phyloP scores from a whole-genome alignment of 768 basidiomycete species.

The Paxillus ammoniavirescens region DNA sequence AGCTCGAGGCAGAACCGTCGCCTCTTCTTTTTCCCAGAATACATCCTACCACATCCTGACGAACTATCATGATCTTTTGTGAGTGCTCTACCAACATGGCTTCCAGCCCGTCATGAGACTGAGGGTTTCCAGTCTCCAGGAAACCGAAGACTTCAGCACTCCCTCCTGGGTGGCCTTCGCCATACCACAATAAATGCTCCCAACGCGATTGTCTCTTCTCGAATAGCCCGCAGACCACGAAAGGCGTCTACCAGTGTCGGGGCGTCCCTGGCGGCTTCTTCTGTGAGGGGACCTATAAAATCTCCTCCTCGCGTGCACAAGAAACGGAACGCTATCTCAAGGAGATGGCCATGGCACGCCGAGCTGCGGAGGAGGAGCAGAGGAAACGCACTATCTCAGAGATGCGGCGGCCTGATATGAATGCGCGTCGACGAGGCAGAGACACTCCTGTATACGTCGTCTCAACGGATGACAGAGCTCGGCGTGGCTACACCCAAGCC shows the following conservation, averaged over 20 bases:
- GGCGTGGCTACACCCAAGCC: slow-evolving; percentile 3
- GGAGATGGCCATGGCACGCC: slow-evolving; percentile 22
- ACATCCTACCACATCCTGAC: slow-evolving; percentile 11
- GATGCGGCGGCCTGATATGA: slow-evolving; percentile 23
- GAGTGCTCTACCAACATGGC: slow-evolving; percentile 10
- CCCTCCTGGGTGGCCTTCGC: slow-evolving; percentile 36
- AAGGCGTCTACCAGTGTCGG: slow-evolving; percentile 33
- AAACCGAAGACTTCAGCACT: slow-evolving; percentile 28
- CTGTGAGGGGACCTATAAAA: slow-evolving; percentile 34
- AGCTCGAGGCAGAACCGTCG: slow-evolving; percentile 13
- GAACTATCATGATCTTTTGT: slow-evolving; percentile 28
- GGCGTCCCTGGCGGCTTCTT: slow-evolving; percentile 34
- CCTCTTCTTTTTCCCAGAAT: slow-evolving; percentile 1
- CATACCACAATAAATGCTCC: slow-evolving; percentile 36
- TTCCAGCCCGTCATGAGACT: not conserved
- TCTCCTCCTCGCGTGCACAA: slow-evolving; percentile 32
- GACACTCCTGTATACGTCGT: slow-evolving; percentile 9
- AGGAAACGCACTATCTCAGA: slow-evolving; percentile 28
- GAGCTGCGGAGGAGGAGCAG: slow-evolving; percentile 28
- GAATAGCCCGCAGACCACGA: slow-evolving; percentile 28
- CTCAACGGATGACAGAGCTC: slow-evolving; percentile 5
- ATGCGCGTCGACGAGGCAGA: slow-evolving; percentile 13
- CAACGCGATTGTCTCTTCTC: slow-evolving; percentile 32
- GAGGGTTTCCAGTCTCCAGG: slow-evolving; percentile 23
- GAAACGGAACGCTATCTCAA: slow-evolving; percentile 32